Base-by-base conservation (phyloP, 768 basidiomycete species). In the Boletales sp. region DNA sequence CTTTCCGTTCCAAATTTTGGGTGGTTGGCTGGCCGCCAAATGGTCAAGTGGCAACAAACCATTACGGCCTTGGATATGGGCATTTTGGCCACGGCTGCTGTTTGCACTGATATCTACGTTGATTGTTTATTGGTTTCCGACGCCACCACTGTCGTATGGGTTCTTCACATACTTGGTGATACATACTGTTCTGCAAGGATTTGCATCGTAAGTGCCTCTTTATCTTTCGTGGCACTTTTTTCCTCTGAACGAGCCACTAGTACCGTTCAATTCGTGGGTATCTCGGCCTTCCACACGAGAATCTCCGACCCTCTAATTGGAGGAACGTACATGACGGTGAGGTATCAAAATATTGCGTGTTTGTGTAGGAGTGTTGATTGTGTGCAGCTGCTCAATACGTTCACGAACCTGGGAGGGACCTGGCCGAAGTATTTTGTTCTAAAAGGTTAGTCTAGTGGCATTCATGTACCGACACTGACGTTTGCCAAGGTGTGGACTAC, bases 311-410 rank as follows among this genome's bases (percentile, higher is more conserved):
- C 96, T 0, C 63, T 96, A 12, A 96, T 99, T 46, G 96, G 96
- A 28, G 96, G 96, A 44, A 99, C 96, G 0, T 99, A 99, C 69
- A 99, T 99, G 96, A 99, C 96, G 12, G 94, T 94, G 83, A 71
- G 47, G 30, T 10, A 25, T 41, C 32, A 25, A 30, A 19, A 17
- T n/a, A 46, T 54, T 14, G 38, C 14, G 19, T n/a, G 37, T 43
- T 39, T 48, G 31, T 15, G 31, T 30, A 41, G 25, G 55, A 28
- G 41, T 18, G 57, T 41, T 59, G 48, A 47, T 38, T 28, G 15
- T 18, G 41, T 39, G 14, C 59, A 97, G 92, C 74, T 99, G 12
- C 71, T 99, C 38, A 97, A 97, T 67, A 99, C 96, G 14, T 92
- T 96, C 59, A 82, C 87, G 15, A 99, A 99, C 66, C 80, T 99